Evolutionary conservation across 306 rosid species (phyloP).

Genomic region (Senna siamea): DNA sequence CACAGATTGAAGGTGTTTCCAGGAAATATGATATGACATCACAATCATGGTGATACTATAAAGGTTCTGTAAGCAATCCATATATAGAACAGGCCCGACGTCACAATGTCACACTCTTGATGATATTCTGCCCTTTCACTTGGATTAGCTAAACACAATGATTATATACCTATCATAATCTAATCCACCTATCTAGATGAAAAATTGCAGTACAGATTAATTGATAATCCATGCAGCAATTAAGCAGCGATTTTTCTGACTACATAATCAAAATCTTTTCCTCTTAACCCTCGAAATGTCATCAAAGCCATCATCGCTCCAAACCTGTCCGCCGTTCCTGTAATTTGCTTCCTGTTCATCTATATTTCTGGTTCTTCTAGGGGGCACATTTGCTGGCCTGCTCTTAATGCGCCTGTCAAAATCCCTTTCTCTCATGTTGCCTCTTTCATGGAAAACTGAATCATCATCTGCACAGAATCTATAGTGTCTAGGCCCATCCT

Average conservation of each 20-base stretch:
- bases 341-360: slow-evolving; percentile 57
- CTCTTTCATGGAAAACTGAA: slow-evolving; percentile 59
- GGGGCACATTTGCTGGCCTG: slow-evolving; percentile 53
- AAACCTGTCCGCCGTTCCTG: slow-evolving; percentile 50
- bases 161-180: no score
- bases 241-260: neutral
- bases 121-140: no score
- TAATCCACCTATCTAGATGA: no score
- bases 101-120: no score
- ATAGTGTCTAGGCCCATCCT: slow-evolving; percentile 54
- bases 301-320: slow-evolving; percentile 55
- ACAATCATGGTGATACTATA: neutral
- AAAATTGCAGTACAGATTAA: slow-evolving; percentile 32
- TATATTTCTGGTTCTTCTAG: slow-evolving; percentile 53
- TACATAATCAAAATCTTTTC: slow-evolving; percentile 50
- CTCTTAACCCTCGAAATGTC: slow-evolving; percentile 50
- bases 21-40: neutral
- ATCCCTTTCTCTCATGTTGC: slow-evolving; percentile 56
- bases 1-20: neutral
- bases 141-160: no score
- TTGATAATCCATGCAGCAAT: slow-evolving; percentile 7
- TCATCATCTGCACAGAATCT: slow-evolving; percentile 55
- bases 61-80: neutral
- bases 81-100: neutral
- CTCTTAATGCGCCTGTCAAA: slow-evolving; percentile 60